Evolutionary conservation across 805 yeast genomes (phyloP).

Genomic region (Ogataea kodamae): DNA sequence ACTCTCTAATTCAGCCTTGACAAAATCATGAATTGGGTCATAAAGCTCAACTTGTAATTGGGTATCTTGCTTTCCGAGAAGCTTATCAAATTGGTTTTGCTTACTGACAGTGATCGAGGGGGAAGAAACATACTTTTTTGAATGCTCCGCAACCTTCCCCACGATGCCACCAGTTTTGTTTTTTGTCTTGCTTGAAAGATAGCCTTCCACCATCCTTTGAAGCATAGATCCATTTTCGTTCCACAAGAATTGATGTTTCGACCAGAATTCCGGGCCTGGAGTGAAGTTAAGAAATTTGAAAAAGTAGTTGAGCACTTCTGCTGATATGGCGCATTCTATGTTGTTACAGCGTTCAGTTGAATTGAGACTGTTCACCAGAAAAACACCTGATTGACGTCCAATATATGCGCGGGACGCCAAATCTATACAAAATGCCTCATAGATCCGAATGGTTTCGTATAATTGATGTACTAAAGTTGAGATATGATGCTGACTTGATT

Average conservation of each 20-base stretch:
- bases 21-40: constrained; percentile 55
- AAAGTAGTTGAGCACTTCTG: constrained; percentile 45
- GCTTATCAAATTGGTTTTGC: constrained; percentile 37
- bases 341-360: constrained; percentile 48
- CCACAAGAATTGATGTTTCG: constrained; percentile 45
- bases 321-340: constrained; percentile 44
- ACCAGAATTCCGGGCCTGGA: constrained; percentile 32
- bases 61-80: constrained; percentile 46
- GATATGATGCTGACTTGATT: constrained; percentile 27
- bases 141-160: constrained; percentile 40
- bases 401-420: constrained; percentile 32
- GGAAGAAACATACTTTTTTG: constrained; percentile 32
- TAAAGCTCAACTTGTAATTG: constrained; percentile 42
- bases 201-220: constrained; percentile 38
- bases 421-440: constrained; percentile 46
- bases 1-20: constrained; percentile 39
- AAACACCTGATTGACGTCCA: constrained; percentile 50
- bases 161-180: constrained; percentile 43
- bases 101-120: constrained; percentile 22
- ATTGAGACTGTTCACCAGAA: constrained; percentile 48
- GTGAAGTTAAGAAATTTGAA: constrained; percentile 40
- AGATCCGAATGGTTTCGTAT: constrained; percentile 36
- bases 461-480: constrained; percentile 20
- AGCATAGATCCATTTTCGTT: constrained; percentile 41
- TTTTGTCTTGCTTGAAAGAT: constrained; percentile 37